phyloP scores from a whole-genome alignment of 176 grass and related monocot species.

The Poa annua region DNA sequence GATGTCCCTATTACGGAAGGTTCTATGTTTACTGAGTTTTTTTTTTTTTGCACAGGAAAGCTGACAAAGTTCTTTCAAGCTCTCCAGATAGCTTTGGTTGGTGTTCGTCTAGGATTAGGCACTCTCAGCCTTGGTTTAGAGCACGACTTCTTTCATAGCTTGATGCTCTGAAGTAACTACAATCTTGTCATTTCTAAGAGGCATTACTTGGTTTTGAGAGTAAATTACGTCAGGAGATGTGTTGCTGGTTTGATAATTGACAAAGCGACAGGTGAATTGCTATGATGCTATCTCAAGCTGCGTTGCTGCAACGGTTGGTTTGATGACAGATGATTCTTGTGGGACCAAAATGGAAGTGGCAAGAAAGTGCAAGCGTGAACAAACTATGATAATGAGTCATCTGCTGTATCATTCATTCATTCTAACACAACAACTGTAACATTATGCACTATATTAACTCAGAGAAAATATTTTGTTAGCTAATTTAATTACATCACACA shows the following conservation, averaged over 20 bases:
- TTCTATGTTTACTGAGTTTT: conserved; percentile 29
- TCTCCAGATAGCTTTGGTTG: conserved; percentile 56
- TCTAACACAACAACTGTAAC: conserved; percentile 10
- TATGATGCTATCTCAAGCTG: conserved; percentile 37
- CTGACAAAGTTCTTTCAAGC: conserved; percentile 49
- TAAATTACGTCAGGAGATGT: conserved; percentile 36
- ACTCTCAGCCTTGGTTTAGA: conserved; percentile 63
- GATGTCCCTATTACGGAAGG: conserved; percentile 28
- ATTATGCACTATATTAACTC: not conserved
- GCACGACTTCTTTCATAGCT: conserved; percentile 78
- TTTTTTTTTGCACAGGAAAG: conserved; percentile 68
- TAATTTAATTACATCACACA: conserved; percentile 6
- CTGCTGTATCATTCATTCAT: not conserved
- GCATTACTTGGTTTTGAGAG: conserved; percentile 39
- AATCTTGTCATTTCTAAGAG: conserved; percentile 30
- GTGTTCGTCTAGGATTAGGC: conserved; percentile 70
- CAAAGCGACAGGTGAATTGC: conserved; percentile 23
- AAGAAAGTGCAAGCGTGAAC: not conserved
- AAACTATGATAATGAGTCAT: conserved; percentile 5
- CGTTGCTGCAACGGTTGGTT: conserved; percentile 25
- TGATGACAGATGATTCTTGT: conserved; percentile 27
- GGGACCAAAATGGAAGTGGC: not conserved
- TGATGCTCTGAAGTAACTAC: conserved; percentile 63
- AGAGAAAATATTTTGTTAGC: conserved; percentile 15
- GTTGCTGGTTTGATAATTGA: conserved; percentile 16